Evolutionary conservation across 1,284 basidiomycete species (phyloP).

Genomic region (Takashimella koratensis): DNA sequence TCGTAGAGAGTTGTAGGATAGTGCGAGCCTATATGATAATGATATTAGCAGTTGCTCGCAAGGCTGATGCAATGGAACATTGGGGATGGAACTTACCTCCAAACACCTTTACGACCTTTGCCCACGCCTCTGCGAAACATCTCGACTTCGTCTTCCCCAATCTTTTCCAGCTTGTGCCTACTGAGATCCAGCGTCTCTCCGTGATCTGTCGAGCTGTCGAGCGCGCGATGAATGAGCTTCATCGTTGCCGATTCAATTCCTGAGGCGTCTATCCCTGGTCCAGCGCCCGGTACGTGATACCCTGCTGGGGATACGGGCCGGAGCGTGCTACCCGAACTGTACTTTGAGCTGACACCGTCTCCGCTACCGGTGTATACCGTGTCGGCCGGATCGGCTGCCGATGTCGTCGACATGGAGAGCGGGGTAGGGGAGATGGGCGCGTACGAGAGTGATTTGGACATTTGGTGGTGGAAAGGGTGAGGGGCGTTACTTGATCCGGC

Average conservation of each 20-base stretch:
- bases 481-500: neutral
- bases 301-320: neutral
- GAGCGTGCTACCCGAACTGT: neutral
- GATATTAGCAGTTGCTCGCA: neutral
- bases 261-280: no score
- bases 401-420: neutral
- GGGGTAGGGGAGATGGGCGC: neutral
- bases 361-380: no score
- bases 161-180: conserved; percentile 68
- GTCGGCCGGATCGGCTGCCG: neutral
- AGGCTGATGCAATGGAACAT: neutral
- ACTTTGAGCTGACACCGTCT: neutral
- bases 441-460: neutral
- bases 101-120: conserved; percentile 56
- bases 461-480: neutral
- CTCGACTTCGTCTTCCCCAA: conserved; percentile 68
- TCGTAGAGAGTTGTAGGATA: conserved; percentile 78
- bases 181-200: conserved; percentile 79
- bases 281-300: neutral
- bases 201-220: conserved; percentile 65
- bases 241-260: conserved; percentile 10
- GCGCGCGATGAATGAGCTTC: conserved; percentile 58
- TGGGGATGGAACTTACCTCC: conserved; percentile 57
- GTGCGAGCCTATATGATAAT: conserved; percentile 62
- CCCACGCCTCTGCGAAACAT: conserved; percentile 61